These are phyloP conservation scores for Sonneratia caseolaris DNA, from an alignment of 345 rosid species.

Conservation along the genomic window DNA sequence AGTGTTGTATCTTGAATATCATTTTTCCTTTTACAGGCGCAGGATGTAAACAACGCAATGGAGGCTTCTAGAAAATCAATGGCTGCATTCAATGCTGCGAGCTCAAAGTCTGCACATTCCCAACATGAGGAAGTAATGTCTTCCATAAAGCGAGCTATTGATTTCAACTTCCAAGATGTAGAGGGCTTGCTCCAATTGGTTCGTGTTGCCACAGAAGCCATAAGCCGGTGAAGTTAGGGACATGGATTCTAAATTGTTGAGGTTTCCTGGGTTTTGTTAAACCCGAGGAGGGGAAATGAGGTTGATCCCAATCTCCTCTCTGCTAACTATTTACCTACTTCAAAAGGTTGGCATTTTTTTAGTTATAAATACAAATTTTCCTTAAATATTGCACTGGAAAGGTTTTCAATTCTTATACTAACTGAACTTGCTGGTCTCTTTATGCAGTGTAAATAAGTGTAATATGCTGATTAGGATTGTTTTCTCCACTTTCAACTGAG, in stretches of 20 bases:
- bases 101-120: constrained; percentile 36
- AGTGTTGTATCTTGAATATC: background rate
- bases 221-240: constrained; percentile 29
- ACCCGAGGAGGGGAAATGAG: background rate
- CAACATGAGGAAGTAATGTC: constrained; percentile 47
- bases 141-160: constrained; percentile 75
- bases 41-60: constrained; percentile 74
- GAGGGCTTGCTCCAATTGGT: constrained; percentile 71
- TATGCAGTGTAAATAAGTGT: constrained; percentile 3
- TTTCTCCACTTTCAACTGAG: background rate
- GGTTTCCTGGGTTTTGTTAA: background rate
- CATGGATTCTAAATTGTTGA: background rate
- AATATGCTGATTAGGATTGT: background rate
- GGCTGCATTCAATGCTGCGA: constrained; percentile 55
- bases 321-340: background rate
- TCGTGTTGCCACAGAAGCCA: constrained; percentile 75
- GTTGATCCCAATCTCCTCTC: background rate
- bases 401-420: background rate
- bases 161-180: constrained; percentile 87
- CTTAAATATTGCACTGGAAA: background rate
- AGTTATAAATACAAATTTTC: background rate
- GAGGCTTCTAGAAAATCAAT: constrained; percentile 92
- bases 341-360: background rate
- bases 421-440: background rate
- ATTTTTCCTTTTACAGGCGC: constrained; percentile 40